Conservation (phyloP, 2,329 filamentous ascomycete species). For the Westerdykella aurantiaca region DNA sequence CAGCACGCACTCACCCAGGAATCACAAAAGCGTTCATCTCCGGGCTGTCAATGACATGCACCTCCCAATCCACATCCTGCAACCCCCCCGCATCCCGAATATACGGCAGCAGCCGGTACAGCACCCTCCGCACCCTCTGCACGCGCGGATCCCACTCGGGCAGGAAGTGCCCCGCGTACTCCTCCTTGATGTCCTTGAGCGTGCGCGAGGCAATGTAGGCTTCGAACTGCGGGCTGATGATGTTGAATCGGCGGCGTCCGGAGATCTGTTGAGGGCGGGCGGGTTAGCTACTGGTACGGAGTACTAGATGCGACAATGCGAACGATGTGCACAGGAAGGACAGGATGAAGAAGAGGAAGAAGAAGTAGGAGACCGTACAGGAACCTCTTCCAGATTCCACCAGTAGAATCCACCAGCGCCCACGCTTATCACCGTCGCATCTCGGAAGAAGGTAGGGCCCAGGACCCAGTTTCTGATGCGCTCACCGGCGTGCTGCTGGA, state of each 20-base stretch:
- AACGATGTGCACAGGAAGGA: background rate
- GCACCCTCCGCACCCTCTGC: conserved; percentile 55
- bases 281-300: background rate
- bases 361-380: conserved; percentile 34
- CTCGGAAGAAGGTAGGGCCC: conserved; percentile 44
- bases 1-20: conserved; percentile 47
- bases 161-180: conserved; percentile 52
- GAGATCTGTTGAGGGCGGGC: conserved; percentile 46
- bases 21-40: conserved; percentile 71
- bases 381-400: conserved; percentile 65
- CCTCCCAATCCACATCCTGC: conserved; percentile 56
- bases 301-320: background rate
- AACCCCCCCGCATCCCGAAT: conserved; percentile 48
- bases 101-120: conserved; percentile 61
- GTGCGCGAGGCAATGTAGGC: conserved; percentile 49
- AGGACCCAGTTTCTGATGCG: conserved; percentile 37
- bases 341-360: background rate
- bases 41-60: conserved; percentile 66
- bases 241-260: conserved; percentile 68
- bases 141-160: conserved; percentile 55
- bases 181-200: conserved; percentile 53
- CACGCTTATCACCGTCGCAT: conserved; percentile 40
- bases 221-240: conserved; percentile 53
- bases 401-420: conserved; percentile 55
- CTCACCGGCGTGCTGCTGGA: conserved; percentile 13